phyloP scores from a whole-genome alignment of 495 filamentous ascomycete species.

The Margaritispora aquatica region DNA sequence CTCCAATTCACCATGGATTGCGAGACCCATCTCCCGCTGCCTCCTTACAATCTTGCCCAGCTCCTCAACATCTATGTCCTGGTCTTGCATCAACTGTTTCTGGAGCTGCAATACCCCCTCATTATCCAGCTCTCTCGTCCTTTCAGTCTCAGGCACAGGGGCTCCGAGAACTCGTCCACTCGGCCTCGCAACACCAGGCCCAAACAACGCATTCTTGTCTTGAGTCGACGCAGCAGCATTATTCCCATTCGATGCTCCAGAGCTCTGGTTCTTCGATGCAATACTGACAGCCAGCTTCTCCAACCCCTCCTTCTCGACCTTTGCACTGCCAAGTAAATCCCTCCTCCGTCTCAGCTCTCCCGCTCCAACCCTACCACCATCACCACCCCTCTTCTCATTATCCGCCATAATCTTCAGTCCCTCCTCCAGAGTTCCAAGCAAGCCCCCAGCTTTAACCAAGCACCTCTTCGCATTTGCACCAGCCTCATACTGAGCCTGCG shows the following conservation, averaged over 20 bases:
- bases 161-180: constrained; percentile 71
- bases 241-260: background rate
- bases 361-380: constrained; percentile 48
- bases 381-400: constrained; percentile 28
- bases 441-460: constrained; percentile 64
- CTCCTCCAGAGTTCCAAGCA: constrained; percentile 62
- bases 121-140: constrained; percentile 87
- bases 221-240: constrained; percentile 34
- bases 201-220: constrained; percentile 53
- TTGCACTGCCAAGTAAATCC: constrained; percentile 70
- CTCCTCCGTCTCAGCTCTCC: constrained; percentile 80
- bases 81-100: constrained; percentile 72
- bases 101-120: constrained; percentile 82
- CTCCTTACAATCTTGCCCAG: constrained; percentile 68
- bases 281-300: constrained; percentile 74
- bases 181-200: constrained; percentile 17
- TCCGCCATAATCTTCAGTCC: constrained; percentile 53
- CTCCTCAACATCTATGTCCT: constrained; percentile 75
- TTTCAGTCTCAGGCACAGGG: constrained; percentile 73
- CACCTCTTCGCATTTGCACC: constrained; percentile 74
- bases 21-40: constrained; percentile 80
- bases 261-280: constrained; percentile 32
- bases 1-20: constrained; percentile 80
- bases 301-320: constrained; percentile 79
- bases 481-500: constrained; percentile 68